A percentile compares a stretch with the other conserved stretches of the same genome.
These are phyloP conservation scores for Amaranthus tricolor DNA, from an alignment of 179 eudicot genomes.

Conservation along the genomic window DNA sequence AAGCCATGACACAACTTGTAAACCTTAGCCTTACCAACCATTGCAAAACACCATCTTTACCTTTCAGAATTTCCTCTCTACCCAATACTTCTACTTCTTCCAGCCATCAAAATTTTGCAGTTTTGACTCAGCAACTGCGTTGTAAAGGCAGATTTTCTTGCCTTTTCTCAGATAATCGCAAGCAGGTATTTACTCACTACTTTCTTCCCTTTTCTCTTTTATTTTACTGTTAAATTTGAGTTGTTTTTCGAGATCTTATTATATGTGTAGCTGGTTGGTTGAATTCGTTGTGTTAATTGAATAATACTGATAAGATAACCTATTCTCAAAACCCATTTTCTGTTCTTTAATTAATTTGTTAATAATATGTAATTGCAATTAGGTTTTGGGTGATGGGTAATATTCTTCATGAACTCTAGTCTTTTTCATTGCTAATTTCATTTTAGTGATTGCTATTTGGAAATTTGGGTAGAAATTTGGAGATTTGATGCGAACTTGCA, in stretches of 20 bases:
- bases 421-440: neutral
- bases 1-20: slow-evolving; percentile 51
- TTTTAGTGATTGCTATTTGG: neutral
- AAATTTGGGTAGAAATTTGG: neutral
- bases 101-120: slow-evolving; percentile 26
- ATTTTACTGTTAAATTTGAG: neutral
- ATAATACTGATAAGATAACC: too few relatives aligned
- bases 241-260: neutral
- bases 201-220: neutral
- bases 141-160: slow-evolving; percentile 53
- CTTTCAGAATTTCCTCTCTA: slow-evolving; percentile 14
- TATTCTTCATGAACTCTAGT: neutral
- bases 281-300: neutral
- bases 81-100: slow-evolving; percentile 20
- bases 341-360: too few relatives aligned
- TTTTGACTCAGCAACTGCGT: slow-evolving; percentile 32
- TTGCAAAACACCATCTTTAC: slow-evolving; percentile 25
- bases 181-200: slow-evolving; percentile 38
- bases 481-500: neutral
- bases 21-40: slow-evolving; percentile 33
- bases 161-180: slow-evolving; percentile 61
- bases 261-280: neutral
- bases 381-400: neutral
- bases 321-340: too few relatives aligned
- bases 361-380: neutral